These are phyloP conservation scores for Rhodomyrtus psidioides DNA, from an alignment of 441 rosid genomes.

Conservation along the genomic window DNA sequence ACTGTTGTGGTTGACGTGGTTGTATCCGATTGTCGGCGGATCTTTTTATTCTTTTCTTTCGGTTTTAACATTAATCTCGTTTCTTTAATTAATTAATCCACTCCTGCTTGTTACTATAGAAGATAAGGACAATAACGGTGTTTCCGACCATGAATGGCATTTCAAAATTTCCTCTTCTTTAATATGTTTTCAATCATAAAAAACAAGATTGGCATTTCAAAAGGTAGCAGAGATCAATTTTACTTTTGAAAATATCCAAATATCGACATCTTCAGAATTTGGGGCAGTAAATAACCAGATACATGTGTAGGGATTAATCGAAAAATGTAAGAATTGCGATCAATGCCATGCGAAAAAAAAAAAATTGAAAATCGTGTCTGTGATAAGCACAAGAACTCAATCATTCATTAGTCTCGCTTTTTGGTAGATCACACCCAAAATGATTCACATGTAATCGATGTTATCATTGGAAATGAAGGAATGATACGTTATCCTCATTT, in stretches of 20 bases:
- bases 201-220: background rate
- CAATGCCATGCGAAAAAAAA: background rate
- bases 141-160: no score
- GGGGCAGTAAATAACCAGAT: rapidly evolving
- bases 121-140: background rate
- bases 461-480: background rate
- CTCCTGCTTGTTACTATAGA: background rate
- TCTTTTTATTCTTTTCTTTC: background rate
- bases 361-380: background rate
- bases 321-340: background rate
- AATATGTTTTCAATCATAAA: no score
- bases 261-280: background rate
- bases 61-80: background rate
- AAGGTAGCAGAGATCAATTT: background rate
- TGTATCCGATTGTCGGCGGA: background rate
- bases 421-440: no score
- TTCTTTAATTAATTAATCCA: background rate
- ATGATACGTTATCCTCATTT: background rate
- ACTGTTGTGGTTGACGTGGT: no score
- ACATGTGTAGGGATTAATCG: rapidly evolving
- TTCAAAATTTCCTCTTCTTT: no score
- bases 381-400: background rate
- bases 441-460: no score
- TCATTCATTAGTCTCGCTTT: background rate
- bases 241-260: background rate